phyloP scores from a whole-genome alignment of 1,139 yeast genomes.

The Oligophagozyma castellii region DNA sequence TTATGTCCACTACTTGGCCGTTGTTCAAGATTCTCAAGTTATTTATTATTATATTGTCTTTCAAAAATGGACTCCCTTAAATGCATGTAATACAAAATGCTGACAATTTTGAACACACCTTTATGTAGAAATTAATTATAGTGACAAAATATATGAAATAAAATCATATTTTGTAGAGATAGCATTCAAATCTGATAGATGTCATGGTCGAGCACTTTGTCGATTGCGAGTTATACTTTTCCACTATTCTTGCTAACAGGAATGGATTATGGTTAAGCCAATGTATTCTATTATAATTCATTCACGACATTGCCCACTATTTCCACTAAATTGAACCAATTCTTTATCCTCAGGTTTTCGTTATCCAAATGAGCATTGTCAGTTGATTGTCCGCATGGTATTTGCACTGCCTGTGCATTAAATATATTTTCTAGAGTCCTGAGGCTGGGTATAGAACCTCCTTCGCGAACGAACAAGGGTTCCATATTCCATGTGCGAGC shows the following conservation, averaged over 20 bases:
- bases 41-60: too few relatives aligned
- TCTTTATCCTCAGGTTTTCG: conserved; percentile 68
- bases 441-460: conserved; percentile 90
- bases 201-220: too few relatives aligned
- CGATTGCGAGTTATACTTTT: too few relatives aligned
- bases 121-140: too few relatives aligned
- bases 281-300: conserved; percentile 20
- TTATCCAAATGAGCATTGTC: conserved; percentile 90
- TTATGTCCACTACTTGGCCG: not conserved
- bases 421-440: conserved; percentile 72
- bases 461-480: conserved; percentile 84
- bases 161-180: too few relatives aligned
- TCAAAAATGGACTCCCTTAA: too few relatives aligned
- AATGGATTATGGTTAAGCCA: not conserved
- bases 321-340: conserved; percentile 58
- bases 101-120: too few relatives aligned
- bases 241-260: conserved; percentile 1
- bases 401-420: conserved; percentile 81
- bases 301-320: conserved; percentile 45
- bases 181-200: too few relatives aligned
- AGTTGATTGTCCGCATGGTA: conserved; percentile 92
- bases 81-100: too few relatives aligned
- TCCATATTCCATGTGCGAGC: conserved; percentile 47
- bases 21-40: too few relatives aligned
- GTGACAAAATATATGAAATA: too few relatives aligned